Conservation (phyloP, 208 protist genomes). For the Wallacemonas collosoma region DNA sequence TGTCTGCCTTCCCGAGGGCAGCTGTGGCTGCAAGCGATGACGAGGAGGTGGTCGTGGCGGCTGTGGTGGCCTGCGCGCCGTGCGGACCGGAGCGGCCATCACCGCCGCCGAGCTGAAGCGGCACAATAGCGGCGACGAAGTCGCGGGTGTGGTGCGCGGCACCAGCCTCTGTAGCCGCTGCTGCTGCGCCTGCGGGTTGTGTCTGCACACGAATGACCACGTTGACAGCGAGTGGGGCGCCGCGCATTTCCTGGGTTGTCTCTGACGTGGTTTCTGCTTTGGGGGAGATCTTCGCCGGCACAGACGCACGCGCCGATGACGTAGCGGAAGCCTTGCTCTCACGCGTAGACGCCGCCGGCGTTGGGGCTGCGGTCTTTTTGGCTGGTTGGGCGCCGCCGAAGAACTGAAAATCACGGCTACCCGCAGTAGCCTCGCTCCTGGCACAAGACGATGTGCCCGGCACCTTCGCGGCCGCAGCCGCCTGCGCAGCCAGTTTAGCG, state of each 20-base stretch:
- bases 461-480: not conserved
- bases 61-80: constrained; percentile 3
- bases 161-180: not conserved
- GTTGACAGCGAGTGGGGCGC: constrained; percentile 6
- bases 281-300: not conserved
- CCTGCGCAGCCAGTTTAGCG: not conserved
- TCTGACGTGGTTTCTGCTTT: not conserved
- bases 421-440: too few species aligned
- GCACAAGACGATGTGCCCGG: too few species aligned
- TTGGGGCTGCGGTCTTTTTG: not conserved
- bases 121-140: constrained; percentile 35
- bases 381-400: not conserved
- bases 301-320: not conserved
- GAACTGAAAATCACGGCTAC: not conserved
- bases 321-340: not conserved
- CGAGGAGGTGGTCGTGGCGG: not conserved
- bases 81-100: not conserved
- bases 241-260: not conserved
- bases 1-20: not conserved
- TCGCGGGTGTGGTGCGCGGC: constrained; percentile 15
- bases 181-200: constrained; percentile 1
- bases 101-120: constrained; percentile 24
- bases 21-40: not conserved
- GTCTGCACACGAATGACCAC: constrained; percentile 10
- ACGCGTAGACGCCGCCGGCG: not conserved